Evolutionary conservation across 1,284 basidiomycete genomes (phyloP).

Genomic region (Flammula alnicola): DNA sequence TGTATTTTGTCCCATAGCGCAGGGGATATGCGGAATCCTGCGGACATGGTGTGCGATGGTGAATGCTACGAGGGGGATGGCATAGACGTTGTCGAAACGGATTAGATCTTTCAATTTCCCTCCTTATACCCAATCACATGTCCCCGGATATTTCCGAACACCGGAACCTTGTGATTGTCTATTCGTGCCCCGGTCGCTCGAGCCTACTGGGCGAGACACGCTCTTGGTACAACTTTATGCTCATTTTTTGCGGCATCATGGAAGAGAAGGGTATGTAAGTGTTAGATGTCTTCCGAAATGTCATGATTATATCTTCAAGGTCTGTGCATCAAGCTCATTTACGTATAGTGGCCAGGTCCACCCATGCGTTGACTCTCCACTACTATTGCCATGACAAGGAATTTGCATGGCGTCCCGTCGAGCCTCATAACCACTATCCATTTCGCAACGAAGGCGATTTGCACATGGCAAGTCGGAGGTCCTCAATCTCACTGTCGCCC

Average conservation of each 20-base stretch:
- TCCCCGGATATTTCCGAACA: no score
- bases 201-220: no score
- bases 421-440: conserved; percentile 59
- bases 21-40: conserved; percentile 73
- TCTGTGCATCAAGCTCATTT: conserved; percentile 88
- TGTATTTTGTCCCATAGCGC: conserved; percentile 92
- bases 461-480: conserved; percentile 43
- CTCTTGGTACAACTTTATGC: no score
- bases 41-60: conserved; percentile 46
- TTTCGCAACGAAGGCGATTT: conserved; percentile 54
- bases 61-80: no score
- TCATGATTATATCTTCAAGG: conserved; percentile 47
- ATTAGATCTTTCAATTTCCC: no score
- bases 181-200: no score
- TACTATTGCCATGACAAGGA: conserved; percentile 87
- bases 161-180: no score
- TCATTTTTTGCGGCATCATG: conserved; percentile 91
- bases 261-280: conserved; percentile 82
- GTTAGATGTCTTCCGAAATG: not conserved
- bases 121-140: no score
- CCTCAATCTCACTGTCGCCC: conserved; percentile 62
- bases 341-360: conserved; percentile 86
- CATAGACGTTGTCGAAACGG: no score
- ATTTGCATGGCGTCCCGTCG: conserved; percentile 78
- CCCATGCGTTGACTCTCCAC: conserved; percentile 85